A percentile compares a stretch with the other conserved stretches of the same genome.
phyloP scores from a whole-genome alignment of 768 basidiomycete genomes.

The Kwoniella dendrophila region DNA sequence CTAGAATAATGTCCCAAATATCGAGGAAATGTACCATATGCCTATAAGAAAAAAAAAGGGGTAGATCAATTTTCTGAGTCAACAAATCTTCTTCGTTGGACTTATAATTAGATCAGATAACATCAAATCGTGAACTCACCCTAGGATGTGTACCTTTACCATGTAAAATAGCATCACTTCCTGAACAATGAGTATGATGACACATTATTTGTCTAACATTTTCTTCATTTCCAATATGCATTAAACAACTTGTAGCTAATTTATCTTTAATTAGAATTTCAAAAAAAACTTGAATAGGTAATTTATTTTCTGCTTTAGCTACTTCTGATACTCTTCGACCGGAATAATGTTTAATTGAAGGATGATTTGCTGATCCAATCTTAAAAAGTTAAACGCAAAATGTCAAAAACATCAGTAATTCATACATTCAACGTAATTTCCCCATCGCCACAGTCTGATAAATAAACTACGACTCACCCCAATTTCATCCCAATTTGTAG shows the following conservation, averaged over 20 bases:
- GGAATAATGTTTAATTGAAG: slow-evolving; percentile 25
- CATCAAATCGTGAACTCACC: too few species aligned
- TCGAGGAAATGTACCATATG: slow-evolving; percentile 49
- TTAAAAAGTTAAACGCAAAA: slow-evolving; percentile 4
- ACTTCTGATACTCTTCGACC: slow-evolving; percentile 34
- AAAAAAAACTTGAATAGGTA: slow-evolving; percentile 44
- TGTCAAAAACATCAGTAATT: not conserved
- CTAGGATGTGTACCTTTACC: slow-evolving; percentile 43
- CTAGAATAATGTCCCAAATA: slow-evolving; percentile 49
- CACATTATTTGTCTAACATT: slow-evolving; percentile 50
- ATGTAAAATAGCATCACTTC: slow-evolving; percentile 52
- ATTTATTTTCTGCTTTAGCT: slow-evolving; percentile 7
- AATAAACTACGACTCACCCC: slow-evolving; percentile 33
- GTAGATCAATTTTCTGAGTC: not conserved
- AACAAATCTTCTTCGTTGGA: not conserved
- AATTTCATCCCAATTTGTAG: slow-evolving; percentile 49
- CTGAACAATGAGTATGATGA: slow-evolving; percentile 47
- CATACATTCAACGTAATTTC: too few species aligned
- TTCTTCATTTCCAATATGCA: slow-evolving; percentile 54
- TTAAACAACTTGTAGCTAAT: slow-evolving; percentile 47
- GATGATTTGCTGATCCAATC: slow-evolving; percentile 39
- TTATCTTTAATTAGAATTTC: slow-evolving; percentile 46
- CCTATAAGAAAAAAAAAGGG: slow-evolving; percentile 13
- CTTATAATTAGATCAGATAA: too few species aligned
- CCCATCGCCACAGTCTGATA: too few species aligned